Evolutionary conservation across 805 yeast genomes (phyloP).

Genomic region (Kodamaea hsintzibuensis): DNA sequence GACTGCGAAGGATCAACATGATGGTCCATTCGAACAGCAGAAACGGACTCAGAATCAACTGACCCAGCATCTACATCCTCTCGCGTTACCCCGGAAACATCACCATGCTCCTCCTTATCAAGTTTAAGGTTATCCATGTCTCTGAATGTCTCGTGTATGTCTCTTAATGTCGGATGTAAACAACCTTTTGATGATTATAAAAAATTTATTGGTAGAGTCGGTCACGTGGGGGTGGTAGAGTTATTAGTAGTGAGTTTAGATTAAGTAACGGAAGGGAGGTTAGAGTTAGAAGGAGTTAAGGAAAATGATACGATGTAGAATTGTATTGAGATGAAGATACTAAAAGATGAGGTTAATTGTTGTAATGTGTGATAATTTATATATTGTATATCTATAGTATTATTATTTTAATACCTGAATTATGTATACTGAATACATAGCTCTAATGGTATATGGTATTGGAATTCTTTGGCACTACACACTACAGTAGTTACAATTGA

Average conservation of each 20-base stretch:
- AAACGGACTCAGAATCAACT: not conserved
- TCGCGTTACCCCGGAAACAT: not conserved
- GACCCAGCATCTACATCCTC: not conserved
- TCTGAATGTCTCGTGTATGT: slow-evolving; percentile 10
- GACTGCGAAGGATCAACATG: not conserved
- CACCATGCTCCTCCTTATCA: slow-evolving; percentile 7
- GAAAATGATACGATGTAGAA: too few relatives aligned
- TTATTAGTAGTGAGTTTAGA: too few relatives aligned
- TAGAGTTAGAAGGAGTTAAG: not conserved
- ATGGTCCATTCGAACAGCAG: not conserved
- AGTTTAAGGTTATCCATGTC: slow-evolving; percentile 11
- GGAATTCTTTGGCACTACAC: too few relatives aligned
- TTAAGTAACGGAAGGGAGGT: not conserved
- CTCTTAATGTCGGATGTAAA: slow-evolving; percentile 10
- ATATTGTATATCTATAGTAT: too few relatives aligned
- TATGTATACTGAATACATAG: too few relatives aligned
- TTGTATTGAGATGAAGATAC: too few relatives aligned
- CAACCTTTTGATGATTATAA: not conserved
- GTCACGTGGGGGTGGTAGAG: not conserved
- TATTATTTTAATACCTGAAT: too few relatives aligned
- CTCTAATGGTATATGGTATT: too few relatives aligned
- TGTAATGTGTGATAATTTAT: too few relatives aligned
- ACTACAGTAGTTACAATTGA: too few relatives aligned
- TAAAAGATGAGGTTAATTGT: too few relatives aligned
- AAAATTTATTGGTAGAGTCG: not conserved